Evolutionary conservation across 225 moss, liverwort and hornwort species (phyloP), one percentile per base, ranked within the genome.

Genomic region (Climacium dendroides): DNA sequence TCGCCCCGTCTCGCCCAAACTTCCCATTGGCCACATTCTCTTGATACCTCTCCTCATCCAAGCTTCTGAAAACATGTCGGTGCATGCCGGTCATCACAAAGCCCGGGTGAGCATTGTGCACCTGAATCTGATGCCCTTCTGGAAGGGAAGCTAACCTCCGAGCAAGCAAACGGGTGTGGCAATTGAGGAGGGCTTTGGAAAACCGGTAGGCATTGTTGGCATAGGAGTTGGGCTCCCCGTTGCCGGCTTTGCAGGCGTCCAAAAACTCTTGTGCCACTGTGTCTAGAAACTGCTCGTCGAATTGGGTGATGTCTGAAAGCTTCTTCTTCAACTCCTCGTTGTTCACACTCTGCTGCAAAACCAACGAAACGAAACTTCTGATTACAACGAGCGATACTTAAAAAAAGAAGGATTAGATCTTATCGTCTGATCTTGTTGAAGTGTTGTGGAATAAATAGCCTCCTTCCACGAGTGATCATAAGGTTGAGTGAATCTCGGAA

Each of bases 231-330:
- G 87, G 37, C 45, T 71, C 85, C 45, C 79, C 81, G 16, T 57
- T 67, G 61, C 91, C 91, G 16, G 58, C 71, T 85, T 91, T 85
- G 28, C 73, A 89, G 8, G 90, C 92, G 74, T 82, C 91, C 52
- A 91, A 61, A 75, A 82, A 94, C 71, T 89, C 87, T 22, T 62
- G 78, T 11, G 91, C 91, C 30, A 90, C 57, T 19, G 71, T 80
- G 62, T 93, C 88, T 0, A 94, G 59, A 65, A 61, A 78, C 11
- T 89, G 29, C 23, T 91, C 72, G 67, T 84, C 87, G 19, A 91
- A 90, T 61, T 87, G 78, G 14, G 83, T 88, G 23, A 78, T 45
- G 47, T 93, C 91, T 7, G 60, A 39, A 14, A 95, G 89, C 72
- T 85, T 87, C 79, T 78, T 26, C 89, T 34, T 90, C 83, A 93